Conservation (phyloP, 768 basidiomycete species). For the Kwoniella bestiolae region DNA sequence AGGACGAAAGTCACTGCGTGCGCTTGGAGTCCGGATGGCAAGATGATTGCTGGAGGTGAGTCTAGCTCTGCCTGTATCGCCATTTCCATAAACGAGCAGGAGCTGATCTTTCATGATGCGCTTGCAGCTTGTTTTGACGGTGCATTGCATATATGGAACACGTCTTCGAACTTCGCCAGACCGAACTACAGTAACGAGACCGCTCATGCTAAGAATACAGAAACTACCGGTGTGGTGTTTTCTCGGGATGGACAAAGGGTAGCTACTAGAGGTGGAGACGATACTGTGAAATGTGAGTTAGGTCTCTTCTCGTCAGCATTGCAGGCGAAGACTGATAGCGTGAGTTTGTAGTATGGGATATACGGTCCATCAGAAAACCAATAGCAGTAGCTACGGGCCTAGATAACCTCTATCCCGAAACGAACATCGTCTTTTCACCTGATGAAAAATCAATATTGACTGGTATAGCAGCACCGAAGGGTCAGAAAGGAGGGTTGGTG, state of each 20-base stretch:
- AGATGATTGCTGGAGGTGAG: slow-evolving; percentile 82
- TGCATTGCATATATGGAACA: slow-evolving; percentile 89
- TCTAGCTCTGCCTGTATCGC: slow-evolving; percentile 5
- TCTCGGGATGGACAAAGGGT: slow-evolving; percentile 84
- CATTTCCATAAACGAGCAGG: background rate
- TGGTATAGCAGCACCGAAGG: slow-evolving; percentile 62
- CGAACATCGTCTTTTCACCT: slow-evolving; percentile 93
- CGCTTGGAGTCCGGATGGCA: slow-evolving; percentile 87
- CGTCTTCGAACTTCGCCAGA: slow-evolving; percentile 88
- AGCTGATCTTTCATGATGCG: slow-evolving; percentile 6
- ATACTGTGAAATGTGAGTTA: slow-evolving; percentile 87
- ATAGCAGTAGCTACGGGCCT: slow-evolving; percentile 69
- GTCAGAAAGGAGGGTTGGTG: slow-evolving; percentile 70
- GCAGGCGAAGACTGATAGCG: no score
- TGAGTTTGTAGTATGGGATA: slow-evolving; percentile 80
- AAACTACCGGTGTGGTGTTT: slow-evolving; percentile 84
- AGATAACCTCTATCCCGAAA: slow-evolving; percentile 82
- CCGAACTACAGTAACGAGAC: slow-evolving; percentile 84
- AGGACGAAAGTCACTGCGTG: slow-evolving; percentile 88
- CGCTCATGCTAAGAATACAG: slow-evolving; percentile 83
- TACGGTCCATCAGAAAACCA: slow-evolving; percentile 87
- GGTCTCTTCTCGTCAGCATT: background rate
- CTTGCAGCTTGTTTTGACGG: slow-evolving; percentile 83
- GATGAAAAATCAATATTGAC: slow-evolving; percentile 88
- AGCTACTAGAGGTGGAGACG: slow-evolving; percentile 88